Evolutionary conservation across 164 flowering plant species (phyloP), one percentile per base, ranked within the genome.

Genomic region (Santalum album): DNA sequence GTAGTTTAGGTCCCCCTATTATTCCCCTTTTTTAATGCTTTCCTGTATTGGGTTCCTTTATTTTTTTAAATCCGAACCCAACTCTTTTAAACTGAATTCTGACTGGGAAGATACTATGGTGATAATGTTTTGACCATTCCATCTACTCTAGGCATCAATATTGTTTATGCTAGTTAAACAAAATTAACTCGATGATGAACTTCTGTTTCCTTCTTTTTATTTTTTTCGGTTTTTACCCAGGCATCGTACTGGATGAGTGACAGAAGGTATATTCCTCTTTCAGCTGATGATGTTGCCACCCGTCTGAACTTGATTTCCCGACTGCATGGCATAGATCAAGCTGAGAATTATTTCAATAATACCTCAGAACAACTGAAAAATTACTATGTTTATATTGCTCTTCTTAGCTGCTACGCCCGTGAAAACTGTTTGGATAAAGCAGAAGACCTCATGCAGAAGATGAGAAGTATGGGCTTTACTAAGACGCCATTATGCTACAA

Each of bases 241-340:
- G 47, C 79, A 25, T 75, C 73, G 14, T 49, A 63, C 24, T 81
- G 84, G 87, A 77, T 81, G 84, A 66, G 57, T 10, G 66, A 71
- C 25, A 67, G 55, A 34, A 58, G 62, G 36, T 40, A 55, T 29
- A 25, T 59, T 12, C 25, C 18, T 5, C 55, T 63, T n/a, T 34
- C 59, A 27, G 45, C 57, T 36, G 32, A 25, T 46, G 75, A 76
- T 54, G 45, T 60, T 48, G 70, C 75, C 2, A 25, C 56, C 19
- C 69, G 66, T 36, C 51, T 79, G 46, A 61, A 74, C 43, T 55
- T 76, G 62, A 74, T 79, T 15, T 60, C 56, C 36, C 71, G 55
- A 49, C 73, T 76, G 19, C 66, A 64, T 21, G 81, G 81, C 38
- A 18, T 72, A 9, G 65, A 62, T 29, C 56, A 61, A 45, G 84